These are phyloP conservation scores for Metarhizium brunneum DNA, from an alignment of 2,329 filamentous ascomycete species.

Conservation along the genomic window DNA sequence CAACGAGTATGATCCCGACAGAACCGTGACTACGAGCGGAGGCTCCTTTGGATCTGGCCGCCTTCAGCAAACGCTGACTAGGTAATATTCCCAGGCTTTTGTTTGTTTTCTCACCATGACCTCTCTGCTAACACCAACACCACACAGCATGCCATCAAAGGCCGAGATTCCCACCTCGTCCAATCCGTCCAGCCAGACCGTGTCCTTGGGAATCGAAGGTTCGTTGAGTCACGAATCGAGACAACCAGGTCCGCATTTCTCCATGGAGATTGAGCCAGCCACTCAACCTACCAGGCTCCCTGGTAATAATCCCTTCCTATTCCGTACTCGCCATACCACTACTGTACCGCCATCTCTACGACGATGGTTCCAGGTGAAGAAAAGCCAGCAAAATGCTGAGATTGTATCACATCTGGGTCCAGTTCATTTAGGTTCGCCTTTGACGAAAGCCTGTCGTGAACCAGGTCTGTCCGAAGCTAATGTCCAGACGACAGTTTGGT, in stretches of 20 bases:
- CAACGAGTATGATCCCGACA: conserved; percentile 29
- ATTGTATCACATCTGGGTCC: background rate
- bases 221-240: conserved; percentile 10
- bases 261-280: background rate
- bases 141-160: conserved; percentile 1
- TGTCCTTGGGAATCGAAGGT: conserved; percentile 8
- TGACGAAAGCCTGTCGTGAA: background rate
- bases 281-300: background rate
- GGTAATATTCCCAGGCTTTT: conserved; percentile 8
- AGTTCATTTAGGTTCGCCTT: background rate
- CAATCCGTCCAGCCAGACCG: conserved; percentile 9
- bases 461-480: conserved; percentile 5
- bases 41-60: conserved; percentile 14
- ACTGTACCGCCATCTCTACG: conserved; percentile 13
- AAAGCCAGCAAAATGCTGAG: background rate
- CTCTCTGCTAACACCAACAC: conserved; percentile 3
- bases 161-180: conserved; percentile 9
- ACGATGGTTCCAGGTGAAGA: conserved; percentile 8
- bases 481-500: conserved; percentile 20
- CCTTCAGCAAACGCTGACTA: conserved; percentile 9
- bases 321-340: conserved; percentile 23
- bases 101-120: background rate
- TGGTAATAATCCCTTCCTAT: conserved; percentile 23
- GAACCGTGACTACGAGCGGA: conserved; percentile 9
- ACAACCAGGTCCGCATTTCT: background rate